Conservation (phyloP, 176 grass and related monocot species). For the Elymus sibiricus region DNA sequence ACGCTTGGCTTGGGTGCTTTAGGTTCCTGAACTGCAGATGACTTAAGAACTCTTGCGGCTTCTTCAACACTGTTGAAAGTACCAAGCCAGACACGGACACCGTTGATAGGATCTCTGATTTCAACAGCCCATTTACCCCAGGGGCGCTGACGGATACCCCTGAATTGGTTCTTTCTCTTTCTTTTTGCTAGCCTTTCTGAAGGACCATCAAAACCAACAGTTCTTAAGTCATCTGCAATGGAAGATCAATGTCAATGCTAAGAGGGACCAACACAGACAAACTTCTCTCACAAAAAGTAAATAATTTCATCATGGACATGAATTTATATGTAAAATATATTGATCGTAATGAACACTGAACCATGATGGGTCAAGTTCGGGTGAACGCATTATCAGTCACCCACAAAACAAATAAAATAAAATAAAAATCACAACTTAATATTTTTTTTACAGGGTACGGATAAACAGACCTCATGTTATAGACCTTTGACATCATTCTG, state of each 20-base stretch:
- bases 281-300: background rate
- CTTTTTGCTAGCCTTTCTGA: slow-evolving; percentile 55
- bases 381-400: background rate
- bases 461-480: background rate
- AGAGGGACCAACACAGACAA: background rate
- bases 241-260: background rate
- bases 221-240: slow-evolving; percentile 46
- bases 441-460: background rate
- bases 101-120: slow-evolving; percentile 90
- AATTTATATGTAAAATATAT: background rate
- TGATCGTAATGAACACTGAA: background rate
- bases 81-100: slow-evolving; percentile 92
- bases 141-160: slow-evolving; percentile 89
- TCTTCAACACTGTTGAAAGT: slow-evolving; percentile 95
- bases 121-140: slow-evolving; percentile 99
- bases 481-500: background rate
- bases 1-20: no score
- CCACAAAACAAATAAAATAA: no score
- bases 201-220: slow-evolving; percentile 35
- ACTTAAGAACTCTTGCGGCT: slow-evolving; percentile 95
- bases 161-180: slow-evolving; percentile 89
- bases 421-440: background rate
- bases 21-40: no score
- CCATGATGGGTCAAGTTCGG: background rate
- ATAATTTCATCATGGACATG: slow-evolving; percentile 7